Base-by-base conservation (phyloP, 306 rosid genomes). In the Trichosanthes cucumerina region DNA sequence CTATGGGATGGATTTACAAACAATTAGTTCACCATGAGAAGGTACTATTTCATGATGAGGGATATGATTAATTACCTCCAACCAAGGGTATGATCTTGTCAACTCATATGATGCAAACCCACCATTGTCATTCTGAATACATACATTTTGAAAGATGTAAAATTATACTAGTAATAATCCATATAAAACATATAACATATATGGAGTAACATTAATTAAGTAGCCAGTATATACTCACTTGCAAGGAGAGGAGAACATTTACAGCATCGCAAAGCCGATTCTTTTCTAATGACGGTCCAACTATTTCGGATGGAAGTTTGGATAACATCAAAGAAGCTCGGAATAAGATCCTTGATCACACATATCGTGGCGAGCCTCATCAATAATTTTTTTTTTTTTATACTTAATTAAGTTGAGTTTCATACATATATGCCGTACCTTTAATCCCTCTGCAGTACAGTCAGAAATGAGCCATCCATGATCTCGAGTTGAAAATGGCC, bases 381-480 rank as follows among this genome's bases (percentile, higher is more conserved):
- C n/a, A n/a, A n/a, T n/a, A n/a, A n/a, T n/a, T n/a, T n/a, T n/a
- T n/a, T n/a, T n/a, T n/a, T n/a, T n/a, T n/a, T n/a, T n/a, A n/a
- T n/a, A n/a, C n/a, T n/a, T n/a, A 28, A 28, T 28, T 28, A 53
- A 53, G 24, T 18, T 1, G 23, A 18, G 23, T 53, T 19, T 70
- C 3, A 50, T 79, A 5, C 19, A 12, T 39, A 7, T 70, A 24
- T n/a, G 65, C 75, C 62, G 76, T 81, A 92, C 97, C 82, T 92
- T 92, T 59, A 92, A 82, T 83, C 93, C 96, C 91, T 92, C 97
- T 3, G 97, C 92, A 4, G 97, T 92, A 86, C 97, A 92, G 88
- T 92, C 97, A 71, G 97, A 92, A 82, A 90, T 90, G 26, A 93
- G 97, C 97, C 97, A 92, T 81, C 93, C 97, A 66, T 92, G 97